Base-by-base conservation (phyloP, 2,329 filamentous ascomycete genomes). In the Nectriaceae sp. region DNA sequence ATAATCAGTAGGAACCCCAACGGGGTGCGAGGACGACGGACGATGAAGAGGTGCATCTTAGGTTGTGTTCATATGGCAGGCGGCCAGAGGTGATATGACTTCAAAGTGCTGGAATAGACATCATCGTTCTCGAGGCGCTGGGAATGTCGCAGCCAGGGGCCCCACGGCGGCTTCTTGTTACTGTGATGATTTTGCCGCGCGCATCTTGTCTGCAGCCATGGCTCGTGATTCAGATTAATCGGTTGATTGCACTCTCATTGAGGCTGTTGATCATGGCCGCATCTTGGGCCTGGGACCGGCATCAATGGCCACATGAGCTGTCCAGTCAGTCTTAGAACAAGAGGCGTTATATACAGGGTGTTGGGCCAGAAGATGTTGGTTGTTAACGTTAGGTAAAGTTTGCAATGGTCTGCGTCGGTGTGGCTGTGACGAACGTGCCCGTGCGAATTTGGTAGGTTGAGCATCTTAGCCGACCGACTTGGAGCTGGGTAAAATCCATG, bases 271-370 rank as follows among this genome's bases (percentile, higher is more conserved):
- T 42, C 44, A 33, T 24, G 44, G 49, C 44, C 22, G 37, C 44
- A 44, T 42, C 18, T 35, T 47, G 31, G 44, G 29, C 29, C 45
- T 44, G 31, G 44, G 40, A 39, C 20, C 26, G 44, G 46, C 16
- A 31, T 19, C 11, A 35, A 42, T 37, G 49, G 26, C 35, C 24
- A 42, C 40, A 44, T 47, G 40, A 47, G 40, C 33, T 20, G 33
- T 21, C 18, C 21, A 33, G 47, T 18, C 29, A 22, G 24, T 13
- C 13, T 29, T 6, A 6, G 24, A 29, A 29, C 24, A 6, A 29
- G 24, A 29, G 24, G 24, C 24, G 24, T 29, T 29, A 29, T 13
- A 13, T 29, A 29, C 31, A 40, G 29, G 48, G 44, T 40, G 48
- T 40, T 35, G 40, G 39, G 24, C 24, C 24, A 29, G 13, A 29